Percentiles rank a stretch among this genome's conserved stretches.
Evolutionary conservation across 257 asterid genomes (phyloP).

Genomic region (Ehretia macrophylla): DNA sequence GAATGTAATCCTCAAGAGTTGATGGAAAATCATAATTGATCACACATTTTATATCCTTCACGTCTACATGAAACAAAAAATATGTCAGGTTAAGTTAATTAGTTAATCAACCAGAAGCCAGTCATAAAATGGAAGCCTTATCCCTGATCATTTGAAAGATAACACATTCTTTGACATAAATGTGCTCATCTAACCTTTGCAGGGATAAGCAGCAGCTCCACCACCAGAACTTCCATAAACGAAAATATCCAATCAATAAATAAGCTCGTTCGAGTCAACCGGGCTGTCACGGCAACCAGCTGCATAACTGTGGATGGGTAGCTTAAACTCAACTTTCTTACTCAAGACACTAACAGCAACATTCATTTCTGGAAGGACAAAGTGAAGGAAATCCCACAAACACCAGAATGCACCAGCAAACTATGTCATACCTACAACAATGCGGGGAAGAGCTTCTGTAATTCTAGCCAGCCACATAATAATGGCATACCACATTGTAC

Average conservation of each 20-base stretch:
- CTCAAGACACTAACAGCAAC: conserved; percentile 45
- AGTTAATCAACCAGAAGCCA: background rate
- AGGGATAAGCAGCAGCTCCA: conserved; percentile 94
- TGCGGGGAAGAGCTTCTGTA: background rate
- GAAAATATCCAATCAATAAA: conserved; percentile 41
- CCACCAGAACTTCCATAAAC: conserved; percentile 47
- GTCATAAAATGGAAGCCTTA: conserved; percentile 59
- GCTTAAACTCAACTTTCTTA: conserved; percentile 46
- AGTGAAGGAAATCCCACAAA: conserved; percentile 2
- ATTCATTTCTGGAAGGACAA: conserved; percentile 18
- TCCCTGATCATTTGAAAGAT: conserved; percentile 71
- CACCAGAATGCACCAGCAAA: background rate
- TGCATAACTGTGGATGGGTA: conserved; percentile 92
- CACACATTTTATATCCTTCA: conserved; percentile 91
- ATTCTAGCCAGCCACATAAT: background rate
- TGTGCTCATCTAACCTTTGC: conserved; percentile 96
- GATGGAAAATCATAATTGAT: conserved; percentile 89
- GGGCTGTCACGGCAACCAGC: conserved; percentile 80
- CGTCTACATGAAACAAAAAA: conserved; percentile 56
- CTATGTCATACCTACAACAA: background rate
- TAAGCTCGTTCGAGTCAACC: conserved; percentile 69
- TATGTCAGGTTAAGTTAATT: conserved; percentile 1
- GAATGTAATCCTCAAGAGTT: conserved; percentile 87
- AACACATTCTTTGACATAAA: conserved; percentile 56
- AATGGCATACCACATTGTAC: too few relatives aligned